Evolutionary conservation across 2,329 filamentous ascomycete species (phyloP), one percentile per base, ranked within the genome.

Genomic region (Pseudogymnoascus sp.): DNA sequence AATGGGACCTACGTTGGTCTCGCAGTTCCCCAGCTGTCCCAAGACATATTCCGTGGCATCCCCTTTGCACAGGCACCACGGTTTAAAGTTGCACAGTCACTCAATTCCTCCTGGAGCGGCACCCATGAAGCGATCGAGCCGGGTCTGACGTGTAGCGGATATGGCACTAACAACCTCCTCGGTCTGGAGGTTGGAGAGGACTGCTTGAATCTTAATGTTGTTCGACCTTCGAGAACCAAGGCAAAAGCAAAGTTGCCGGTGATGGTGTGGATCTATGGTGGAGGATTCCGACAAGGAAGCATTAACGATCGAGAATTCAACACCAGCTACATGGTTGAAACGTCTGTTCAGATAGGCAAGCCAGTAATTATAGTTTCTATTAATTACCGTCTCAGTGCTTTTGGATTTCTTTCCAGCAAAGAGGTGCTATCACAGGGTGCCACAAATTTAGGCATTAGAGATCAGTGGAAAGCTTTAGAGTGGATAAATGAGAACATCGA

Each of bases 381-480:
- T 70, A 83, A 82, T 73, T 84, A 88, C 71, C 79, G 87, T 6
- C 80, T 89, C 42, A 83, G 84, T 3, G 80, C 83, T 2, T 76
- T 90, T 69, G 89, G 89, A 0, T 91, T 92, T 74, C 73, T 89
- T 57, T 67, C 81, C 62, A 77, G 83, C 28, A 76, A 78, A 13
- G 79, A 79, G 36, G 38, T 61, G 6, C 59, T 44, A 44, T 61
- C 59, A 13, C 80, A 80, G 61, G 86, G 83, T 0, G 68, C 83
- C 35, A 75, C 87, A 61, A 91, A 91, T 68, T 73, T 87, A 19
- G 88, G 88, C 1, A 74, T 89, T 65, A 78, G 79, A 67, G 87
- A 89, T 70, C 86, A 89, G 73, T 78, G 81, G 65, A 69, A 81
- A 15, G 77, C 83, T 10, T 76, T 89, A 21, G 74, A 78, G 64